phyloP scores from a whole-genome alignment of 306 rosid species.

The Calophaca sinica region DNA sequence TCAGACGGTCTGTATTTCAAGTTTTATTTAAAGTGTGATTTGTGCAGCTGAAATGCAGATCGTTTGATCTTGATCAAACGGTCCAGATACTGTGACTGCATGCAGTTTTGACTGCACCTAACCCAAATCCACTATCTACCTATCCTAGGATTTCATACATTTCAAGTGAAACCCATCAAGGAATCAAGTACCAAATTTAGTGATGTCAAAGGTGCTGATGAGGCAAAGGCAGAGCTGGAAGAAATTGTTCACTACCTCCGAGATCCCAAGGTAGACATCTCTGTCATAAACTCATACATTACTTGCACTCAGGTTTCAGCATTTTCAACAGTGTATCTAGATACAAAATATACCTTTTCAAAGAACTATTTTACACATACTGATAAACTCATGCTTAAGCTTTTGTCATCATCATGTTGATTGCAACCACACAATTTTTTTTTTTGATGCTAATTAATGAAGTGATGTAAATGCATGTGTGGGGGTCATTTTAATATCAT shows the following conservation, averaged over 20 bases:
- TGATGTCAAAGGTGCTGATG: conserved; percentile 91
- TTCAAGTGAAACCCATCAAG: conserved; percentile 76
- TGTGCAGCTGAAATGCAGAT: too few relatives aligned
- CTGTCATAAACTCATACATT: conserved; percentile 6
- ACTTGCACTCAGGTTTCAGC: not conserved
- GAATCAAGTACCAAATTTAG: conserved; percentile 80
- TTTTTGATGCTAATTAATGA: not conserved
- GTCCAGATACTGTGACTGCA: too few relatives aligned
- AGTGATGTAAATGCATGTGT: too few relatives aligned
- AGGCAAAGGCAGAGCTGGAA: conserved; percentile 91
- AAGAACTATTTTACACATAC: not conserved
- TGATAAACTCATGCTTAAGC: too few relatives aligned
- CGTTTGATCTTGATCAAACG: too few relatives aligned
- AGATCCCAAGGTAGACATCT: conserved; percentile 75
- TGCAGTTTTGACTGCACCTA: too few relatives aligned
- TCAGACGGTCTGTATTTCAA: too few relatives aligned
- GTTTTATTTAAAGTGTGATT: too few relatives aligned
- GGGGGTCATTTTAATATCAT: too few relatives aligned
- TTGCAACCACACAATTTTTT: not conserved
- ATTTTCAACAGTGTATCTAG: not conserved
- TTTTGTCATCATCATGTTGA: too few relatives aligned
- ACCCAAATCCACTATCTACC: too few relatives aligned
- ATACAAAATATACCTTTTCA: not conserved
- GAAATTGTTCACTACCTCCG: conserved; percentile 93
- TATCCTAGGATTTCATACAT: conserved; percentile 64